phyloP scores from a whole-genome alignment of 179 eudicot genomes.

The Spergularia azorica region DNA sequence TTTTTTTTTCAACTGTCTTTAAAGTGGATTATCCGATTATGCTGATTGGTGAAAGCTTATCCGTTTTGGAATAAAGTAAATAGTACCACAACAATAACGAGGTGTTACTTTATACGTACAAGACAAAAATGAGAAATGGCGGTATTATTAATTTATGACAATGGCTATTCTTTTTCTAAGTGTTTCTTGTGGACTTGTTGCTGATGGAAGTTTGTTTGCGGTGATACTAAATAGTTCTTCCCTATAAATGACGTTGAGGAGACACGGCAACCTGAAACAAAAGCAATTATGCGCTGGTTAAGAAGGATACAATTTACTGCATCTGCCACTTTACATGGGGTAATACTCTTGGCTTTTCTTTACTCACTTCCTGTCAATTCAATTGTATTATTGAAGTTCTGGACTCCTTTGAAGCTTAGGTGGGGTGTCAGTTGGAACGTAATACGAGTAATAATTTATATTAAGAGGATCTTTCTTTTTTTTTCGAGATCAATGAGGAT shows the following conservation, averaged over 20 bases:
- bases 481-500: background rate
- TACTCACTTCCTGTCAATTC: background rate
- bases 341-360: conserved; percentile 35
- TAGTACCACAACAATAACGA: too few species aligned
- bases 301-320: conserved; percentile 78
- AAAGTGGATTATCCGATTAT: background rate
- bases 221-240: conserved; percentile 71
- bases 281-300: conserved; percentile 89
- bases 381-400: background rate
- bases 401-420: background rate
- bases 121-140: background rate
- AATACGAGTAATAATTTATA: background rate
- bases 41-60: background rate
- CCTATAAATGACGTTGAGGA: conserved; percentile 66
- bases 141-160: background rate
- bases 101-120: too few species aligned
- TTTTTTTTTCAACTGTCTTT: background rate
- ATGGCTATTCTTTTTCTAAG: background rate
- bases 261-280: conserved; percentile 88
- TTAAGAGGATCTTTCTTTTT: too few species aligned
- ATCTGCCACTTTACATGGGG: conserved; percentile 99
- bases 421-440: background rate
- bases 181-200: conserved; percentile 25
- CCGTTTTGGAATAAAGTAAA: background rate
- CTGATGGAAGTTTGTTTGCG: conserved; percentile 30